Conservation (phyloP, 73 alveolate species). For the Tetrahymena malaccensis region DNA sequence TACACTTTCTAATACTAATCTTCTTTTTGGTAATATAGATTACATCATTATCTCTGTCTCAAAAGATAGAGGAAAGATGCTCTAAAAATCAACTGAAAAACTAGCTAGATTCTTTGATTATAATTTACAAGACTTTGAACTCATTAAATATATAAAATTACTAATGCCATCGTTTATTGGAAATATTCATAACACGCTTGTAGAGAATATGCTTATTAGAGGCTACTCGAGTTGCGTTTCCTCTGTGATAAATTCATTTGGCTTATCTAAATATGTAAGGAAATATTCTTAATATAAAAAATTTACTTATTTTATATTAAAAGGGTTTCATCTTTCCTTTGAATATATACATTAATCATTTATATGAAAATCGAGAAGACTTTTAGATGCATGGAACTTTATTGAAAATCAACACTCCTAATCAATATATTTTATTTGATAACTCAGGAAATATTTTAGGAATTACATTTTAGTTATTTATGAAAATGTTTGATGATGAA, state of each 20-base stretch:
- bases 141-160: not conserved
- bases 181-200: not conserved
- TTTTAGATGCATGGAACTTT: not conserved
- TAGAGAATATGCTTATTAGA: not conserved
- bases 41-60: not conserved
- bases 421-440: not conserved
- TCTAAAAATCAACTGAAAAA: not conserved
- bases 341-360: not conserved
- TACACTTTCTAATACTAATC: not conserved
- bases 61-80: not conserved
- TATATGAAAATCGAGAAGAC: not conserved
- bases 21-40: not conserved
- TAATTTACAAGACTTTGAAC: not conserved
- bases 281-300: not conserved
- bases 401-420: not conserved
- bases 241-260: not conserved
- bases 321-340: not conserved
- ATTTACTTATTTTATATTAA: not conserved
- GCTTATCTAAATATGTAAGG: not conserved
- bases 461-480: not conserved
- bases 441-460: not conserved
- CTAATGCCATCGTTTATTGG: not conserved
- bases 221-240: not conserved
- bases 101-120: not conserved
- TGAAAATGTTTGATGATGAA: not conserved